Conservation (phyloP, 768 basidiomycete genomes). For the Crassisporium funariophilum region DNA sequence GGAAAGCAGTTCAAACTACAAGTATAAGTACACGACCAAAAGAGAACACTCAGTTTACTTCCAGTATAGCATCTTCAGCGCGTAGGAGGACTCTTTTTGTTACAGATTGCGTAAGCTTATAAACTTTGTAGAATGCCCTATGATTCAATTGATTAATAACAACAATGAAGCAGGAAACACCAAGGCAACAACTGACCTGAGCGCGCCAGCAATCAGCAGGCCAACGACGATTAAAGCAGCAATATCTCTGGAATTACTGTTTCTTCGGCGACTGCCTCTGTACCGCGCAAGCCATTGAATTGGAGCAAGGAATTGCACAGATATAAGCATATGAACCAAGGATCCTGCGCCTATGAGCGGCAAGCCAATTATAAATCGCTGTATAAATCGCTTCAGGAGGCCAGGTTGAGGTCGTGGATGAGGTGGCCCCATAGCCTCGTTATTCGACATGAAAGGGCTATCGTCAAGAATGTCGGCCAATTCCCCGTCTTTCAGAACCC, state of each 20-base stretch:
- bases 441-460: constrained; percentile 19
- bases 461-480: constrained; percentile 43
- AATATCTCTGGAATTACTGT: constrained; percentile 61
- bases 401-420: constrained; percentile 37
- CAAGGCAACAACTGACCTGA: constrained; percentile 46
- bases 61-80: constrained; percentile 81
- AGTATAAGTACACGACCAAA: background rate
- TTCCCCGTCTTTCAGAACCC: constrained; percentile 61
- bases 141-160: constrained; percentile 14
- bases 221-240: constrained; percentile 66
- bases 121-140: constrained; percentile 75
- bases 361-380: constrained; percentile 75
- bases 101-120: constrained; percentile 58
- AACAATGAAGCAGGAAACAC: background rate
- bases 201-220: constrained; percentile 61
- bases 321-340: constrained; percentile 69
- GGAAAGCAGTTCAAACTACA: constrained; percentile 5
- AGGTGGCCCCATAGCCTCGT: constrained; percentile 19
- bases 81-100: constrained; percentile 64
- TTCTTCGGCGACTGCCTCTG: constrained; percentile 55
- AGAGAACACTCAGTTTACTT: constrained; percentile 52
- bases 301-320: constrained; percentile 64
- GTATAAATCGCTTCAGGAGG: constrained; percentile 56
- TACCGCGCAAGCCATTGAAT: constrained; percentile 72
- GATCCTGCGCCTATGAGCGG: constrained; percentile 80